Conservation (phyloP, 192 early-diverging fungal species). For the Podila epicladia region DNA sequence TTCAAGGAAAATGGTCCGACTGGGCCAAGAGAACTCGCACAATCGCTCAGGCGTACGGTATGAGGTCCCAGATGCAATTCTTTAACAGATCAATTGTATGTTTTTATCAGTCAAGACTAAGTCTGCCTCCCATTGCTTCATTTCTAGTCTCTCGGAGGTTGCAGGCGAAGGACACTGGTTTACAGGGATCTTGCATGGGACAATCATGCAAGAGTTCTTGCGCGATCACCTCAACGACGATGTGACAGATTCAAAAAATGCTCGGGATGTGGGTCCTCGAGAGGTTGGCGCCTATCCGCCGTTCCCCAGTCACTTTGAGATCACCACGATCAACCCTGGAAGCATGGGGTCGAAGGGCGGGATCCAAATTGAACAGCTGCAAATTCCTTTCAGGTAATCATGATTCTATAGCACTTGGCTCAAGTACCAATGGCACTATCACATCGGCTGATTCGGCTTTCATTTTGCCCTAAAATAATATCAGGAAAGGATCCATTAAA, state of each 20-base stretch:
- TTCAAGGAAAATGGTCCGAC: conserved; percentile 65
- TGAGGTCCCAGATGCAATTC: background rate
- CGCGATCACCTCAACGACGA: conserved; percentile 40
- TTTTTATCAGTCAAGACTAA: background rate
- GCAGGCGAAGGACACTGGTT: conserved; percentile 76
- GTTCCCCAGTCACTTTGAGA: conserved; percentile 65
- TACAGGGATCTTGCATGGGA: conserved; percentile 63
- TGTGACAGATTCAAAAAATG: background rate
- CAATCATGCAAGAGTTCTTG: conserved; percentile 60
- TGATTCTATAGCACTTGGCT: too few relatives aligned
- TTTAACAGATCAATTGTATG: background rate
- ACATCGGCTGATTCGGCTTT: background rate
- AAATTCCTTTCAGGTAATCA: conserved; percentile 69
- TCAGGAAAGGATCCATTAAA: conserved; percentile 41
- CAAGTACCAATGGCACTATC: background rate
- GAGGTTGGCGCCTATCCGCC: conserved; percentile 24
- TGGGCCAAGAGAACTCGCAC: conserved; percentile 71
- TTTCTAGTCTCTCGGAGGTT: conserved; percentile 67
- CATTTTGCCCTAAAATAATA: background rate
- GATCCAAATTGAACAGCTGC: conserved; percentile 72
- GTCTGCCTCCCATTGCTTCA: background rate
- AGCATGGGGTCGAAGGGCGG: conserved; percentile 72
- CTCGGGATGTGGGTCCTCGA: background rate
- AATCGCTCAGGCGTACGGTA: conserved; percentile 37
- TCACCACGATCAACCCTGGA: conserved; percentile 73